Percentiles rank a stretch among this genome's conserved stretches.
phyloP scores from a whole-genome alignment of 495 filamentous ascomycete genomes.

The Cercophora sp. region DNA sequence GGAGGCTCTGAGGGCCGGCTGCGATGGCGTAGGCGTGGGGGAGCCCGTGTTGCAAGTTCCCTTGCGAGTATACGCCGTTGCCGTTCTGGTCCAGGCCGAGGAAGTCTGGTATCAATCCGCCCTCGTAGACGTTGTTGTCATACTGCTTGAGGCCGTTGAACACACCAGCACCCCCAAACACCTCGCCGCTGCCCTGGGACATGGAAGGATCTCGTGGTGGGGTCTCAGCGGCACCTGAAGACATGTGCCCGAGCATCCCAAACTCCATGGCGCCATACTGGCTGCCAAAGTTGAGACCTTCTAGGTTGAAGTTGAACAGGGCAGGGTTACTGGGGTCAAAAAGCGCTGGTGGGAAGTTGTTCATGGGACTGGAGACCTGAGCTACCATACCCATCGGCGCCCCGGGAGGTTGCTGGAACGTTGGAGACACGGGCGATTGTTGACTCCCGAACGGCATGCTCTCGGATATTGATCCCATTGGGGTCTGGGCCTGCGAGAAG shows the following conservation, averaged over 20 bases:
- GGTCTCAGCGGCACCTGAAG: slow-evolving; percentile 75
- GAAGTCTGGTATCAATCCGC: slow-evolving; percentile 35
- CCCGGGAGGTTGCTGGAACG: slow-evolving; percentile 46
- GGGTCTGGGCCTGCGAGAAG: slow-evolving; percentile 24
- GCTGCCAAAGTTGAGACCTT: slow-evolving; percentile 91
- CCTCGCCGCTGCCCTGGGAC: slow-evolving; percentile 33
- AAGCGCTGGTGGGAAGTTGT: slow-evolving; percentile 54
- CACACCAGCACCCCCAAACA: slow-evolving; percentile 36
- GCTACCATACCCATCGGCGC: slow-evolving; percentile 28
- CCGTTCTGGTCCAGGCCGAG: slow-evolving; percentile 37
- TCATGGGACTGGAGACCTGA: slow-evolving; percentile 29
- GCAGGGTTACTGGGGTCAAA: slow-evolving; percentile 90
- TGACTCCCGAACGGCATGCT: slow-evolving; percentile 54
- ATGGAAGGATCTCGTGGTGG: slow-evolving; percentile 59
- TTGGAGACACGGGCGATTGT: slow-evolving; percentile 66
- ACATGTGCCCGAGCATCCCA: slow-evolving; percentile 91
- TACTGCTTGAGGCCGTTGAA: slow-evolving; percentile 42
- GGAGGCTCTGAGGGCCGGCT: slow-evolving; percentile 44
- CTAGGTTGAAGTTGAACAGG: slow-evolving; percentile 88
- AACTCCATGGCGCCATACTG: slow-evolving; percentile 93
- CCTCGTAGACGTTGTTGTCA: slow-evolving; percentile 43
- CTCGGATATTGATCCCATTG: slow-evolving; percentile 37
- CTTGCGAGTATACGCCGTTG: slow-evolving; percentile 40
- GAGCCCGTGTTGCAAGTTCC: slow-evolving; percentile 48
- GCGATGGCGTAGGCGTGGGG: slow-evolving; percentile 49